These are phyloP conservation scores for Chlamydomonas sp. DNA, from an alignment of 139 green algal species.

Conservation along the genomic window DNA sequence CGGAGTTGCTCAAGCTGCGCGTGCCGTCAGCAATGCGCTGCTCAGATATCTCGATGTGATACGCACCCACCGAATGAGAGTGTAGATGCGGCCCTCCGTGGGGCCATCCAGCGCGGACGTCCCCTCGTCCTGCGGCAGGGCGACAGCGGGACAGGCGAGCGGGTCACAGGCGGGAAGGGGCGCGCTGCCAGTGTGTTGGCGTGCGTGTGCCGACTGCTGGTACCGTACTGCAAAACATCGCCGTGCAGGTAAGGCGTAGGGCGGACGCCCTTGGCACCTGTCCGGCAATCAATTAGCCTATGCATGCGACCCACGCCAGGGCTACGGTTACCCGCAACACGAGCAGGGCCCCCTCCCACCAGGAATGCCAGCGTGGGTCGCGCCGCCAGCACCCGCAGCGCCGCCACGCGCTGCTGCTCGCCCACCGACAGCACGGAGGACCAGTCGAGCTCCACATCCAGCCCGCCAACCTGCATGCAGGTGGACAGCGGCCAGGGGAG, in stretches of 20 bases:
- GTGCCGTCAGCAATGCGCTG: too few relatives aligned
- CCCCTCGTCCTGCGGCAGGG: constrained; percentile 67
- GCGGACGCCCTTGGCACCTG: too few relatives aligned
- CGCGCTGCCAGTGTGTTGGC: not conserved
- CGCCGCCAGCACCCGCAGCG: constrained; percentile 81
- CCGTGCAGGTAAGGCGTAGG: too few relatives aligned
- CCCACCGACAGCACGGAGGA: constrained; percentile 68
- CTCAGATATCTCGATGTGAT: not conserved
- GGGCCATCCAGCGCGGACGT: constrained; percentile 75
- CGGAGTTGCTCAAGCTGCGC: too few relatives aligned
- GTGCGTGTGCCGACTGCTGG: not conserved
- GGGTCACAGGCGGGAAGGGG: not conserved
- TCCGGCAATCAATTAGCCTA: too few relatives aligned
- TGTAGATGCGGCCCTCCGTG: constrained; percentile 73
- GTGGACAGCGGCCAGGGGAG: not conserved
- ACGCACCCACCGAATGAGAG: constrained; percentile 35
- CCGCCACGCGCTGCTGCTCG: constrained; percentile 92
- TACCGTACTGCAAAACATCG: too few relatives aligned
- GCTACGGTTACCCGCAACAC: not conserved
- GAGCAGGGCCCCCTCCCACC: not conserved
- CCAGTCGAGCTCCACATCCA: constrained; percentile 81
- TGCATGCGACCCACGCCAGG: too few relatives aligned
- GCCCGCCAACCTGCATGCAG: constrained; percentile 59
- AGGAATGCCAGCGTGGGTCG: constrained; percentile 67
- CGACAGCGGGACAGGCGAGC: too few relatives aligned